Evolutionary conservation across 495 filamentous ascomycete species (phyloP).

Genomic region (Penicillium roqueforti): DNA sequence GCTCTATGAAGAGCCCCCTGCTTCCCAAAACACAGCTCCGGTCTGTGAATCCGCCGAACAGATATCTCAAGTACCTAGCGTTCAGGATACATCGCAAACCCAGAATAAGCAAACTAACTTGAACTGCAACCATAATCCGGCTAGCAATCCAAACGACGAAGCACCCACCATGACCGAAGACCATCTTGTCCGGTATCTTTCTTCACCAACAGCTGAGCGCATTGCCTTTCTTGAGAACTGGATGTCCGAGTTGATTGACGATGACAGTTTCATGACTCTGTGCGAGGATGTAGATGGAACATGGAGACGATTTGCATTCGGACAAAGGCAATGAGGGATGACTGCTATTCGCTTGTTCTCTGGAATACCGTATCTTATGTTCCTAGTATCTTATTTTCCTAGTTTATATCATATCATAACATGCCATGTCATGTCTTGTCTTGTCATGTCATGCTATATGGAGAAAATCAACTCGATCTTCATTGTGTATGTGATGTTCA

Average conservation of each 20-base stretch:
- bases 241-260: constrained; percentile 43
- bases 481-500: too few species aligned
- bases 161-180: constrained; percentile 17
- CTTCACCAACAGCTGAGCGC: constrained; percentile 33
- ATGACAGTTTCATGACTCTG: constrained; percentile 42
- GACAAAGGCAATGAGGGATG: constrained; percentile 17
- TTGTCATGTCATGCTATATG: not conserved
- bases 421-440: too few species aligned
- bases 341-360: not conserved
- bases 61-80: not conserved
- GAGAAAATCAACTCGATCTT: not conserved
- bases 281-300: constrained; percentile 42
- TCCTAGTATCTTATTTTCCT: not conserved
- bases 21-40: not conserved
- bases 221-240: constrained; percentile 35
- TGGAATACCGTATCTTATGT: not conserved
- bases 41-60: not conserved
- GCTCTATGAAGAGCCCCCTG: not conserved
- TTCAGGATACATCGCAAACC: not conserved
- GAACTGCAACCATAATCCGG: not conserved
- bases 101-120: not conserved
- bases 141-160: not conserved
- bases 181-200: constrained; percentile 30
- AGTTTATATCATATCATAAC: not conserved
- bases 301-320: constrained; percentile 44